phyloP scores from a whole-genome alignment of 2,329 filamentous ascomycete species.

The Cladosporium sp. region DNA sequence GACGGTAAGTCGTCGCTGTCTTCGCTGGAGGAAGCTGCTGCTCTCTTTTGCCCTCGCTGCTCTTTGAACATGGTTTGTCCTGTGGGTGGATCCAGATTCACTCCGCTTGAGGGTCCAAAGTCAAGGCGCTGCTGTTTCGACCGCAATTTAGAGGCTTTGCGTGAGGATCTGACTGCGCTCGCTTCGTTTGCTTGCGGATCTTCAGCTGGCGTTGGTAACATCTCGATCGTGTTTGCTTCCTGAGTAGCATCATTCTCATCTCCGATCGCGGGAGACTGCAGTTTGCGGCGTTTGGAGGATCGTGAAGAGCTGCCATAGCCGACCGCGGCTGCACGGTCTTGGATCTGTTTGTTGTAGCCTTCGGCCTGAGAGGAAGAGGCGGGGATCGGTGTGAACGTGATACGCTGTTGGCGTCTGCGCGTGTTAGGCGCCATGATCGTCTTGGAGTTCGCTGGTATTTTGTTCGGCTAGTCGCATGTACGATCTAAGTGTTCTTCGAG shows the following conservation, averaged over 20 bases:
- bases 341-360: slow-evolving; percentile 30
- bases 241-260: background rate
- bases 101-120: slow-evolving; percentile 19
- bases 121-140: slow-evolving; percentile 31
- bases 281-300: slow-evolving; percentile 3
- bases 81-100: slow-evolving; percentile 7
- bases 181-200: background rate
- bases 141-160: slow-evolving; percentile 15
- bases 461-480: background rate
- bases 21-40: slow-evolving; percentile 19
- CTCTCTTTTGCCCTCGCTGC: slow-evolving; percentile 14
- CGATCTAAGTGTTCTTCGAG: too few relatives aligned
- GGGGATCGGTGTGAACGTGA: slow-evolving; percentile 41
- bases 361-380: slow-evolving; percentile 37
- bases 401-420: slow-evolving; percentile 37
- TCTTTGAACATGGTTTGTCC: slow-evolving; percentile 25
- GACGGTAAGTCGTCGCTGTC: slow-evolving; percentile 19
- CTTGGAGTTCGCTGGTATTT: background rate
- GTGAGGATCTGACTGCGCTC: background rate
- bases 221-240: background rate
- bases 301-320: slow-evolving; percentile 23
- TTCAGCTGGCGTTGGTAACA: slow-evolving; percentile 3
- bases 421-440: slow-evolving; percentile 13
- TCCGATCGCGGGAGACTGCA: background rate
- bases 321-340: slow-evolving; percentile 33